These are phyloP conservation scores for Penicillium parvum DNA, from an alignment of 495 filamentous ascomycete species.

Conservation along the genomic window DNA sequence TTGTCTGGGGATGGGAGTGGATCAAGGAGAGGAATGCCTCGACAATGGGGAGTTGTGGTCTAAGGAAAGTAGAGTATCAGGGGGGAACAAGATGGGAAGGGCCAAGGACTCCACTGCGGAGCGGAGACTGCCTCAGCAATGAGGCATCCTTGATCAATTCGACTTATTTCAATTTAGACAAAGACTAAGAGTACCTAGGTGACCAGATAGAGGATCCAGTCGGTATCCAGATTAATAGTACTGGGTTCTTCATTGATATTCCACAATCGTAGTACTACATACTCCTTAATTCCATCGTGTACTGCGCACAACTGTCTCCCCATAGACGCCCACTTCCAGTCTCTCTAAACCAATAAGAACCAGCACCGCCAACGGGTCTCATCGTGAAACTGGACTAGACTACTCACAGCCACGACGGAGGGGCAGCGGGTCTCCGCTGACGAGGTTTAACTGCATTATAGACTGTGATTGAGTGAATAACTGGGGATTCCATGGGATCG, in stretches of 20 bases:
- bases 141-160: too few species aligned
- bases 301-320: background rate
- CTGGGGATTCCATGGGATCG: background rate
- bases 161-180: too few species aligned
- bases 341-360: constrained; percentile 4
- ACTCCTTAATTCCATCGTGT: too few species aligned
- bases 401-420: constrained; percentile 1
- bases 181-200: too few species aligned
- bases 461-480: too few species aligned
- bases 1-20: background rate
- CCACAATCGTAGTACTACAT: too few species aligned
- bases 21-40: constrained; percentile 6
- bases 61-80: background rate
- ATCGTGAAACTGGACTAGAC: constrained; percentile 25
- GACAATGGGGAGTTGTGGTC: background rate
- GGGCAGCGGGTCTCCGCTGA: constrained; percentile 19
- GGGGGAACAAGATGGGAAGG: too few species aligned
- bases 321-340: background rate
- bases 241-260: too few species aligned
- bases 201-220: too few species aligned
- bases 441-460: constrained; percentile 12
- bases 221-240: too few species aligned
- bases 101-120: too few species aligned
- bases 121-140: too few species aligned
- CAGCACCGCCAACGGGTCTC: constrained; percentile 12